Conservation (phyloP, 495 filamentous ascomycete genomes). For the Ascodesmis nigricans region DNA sequence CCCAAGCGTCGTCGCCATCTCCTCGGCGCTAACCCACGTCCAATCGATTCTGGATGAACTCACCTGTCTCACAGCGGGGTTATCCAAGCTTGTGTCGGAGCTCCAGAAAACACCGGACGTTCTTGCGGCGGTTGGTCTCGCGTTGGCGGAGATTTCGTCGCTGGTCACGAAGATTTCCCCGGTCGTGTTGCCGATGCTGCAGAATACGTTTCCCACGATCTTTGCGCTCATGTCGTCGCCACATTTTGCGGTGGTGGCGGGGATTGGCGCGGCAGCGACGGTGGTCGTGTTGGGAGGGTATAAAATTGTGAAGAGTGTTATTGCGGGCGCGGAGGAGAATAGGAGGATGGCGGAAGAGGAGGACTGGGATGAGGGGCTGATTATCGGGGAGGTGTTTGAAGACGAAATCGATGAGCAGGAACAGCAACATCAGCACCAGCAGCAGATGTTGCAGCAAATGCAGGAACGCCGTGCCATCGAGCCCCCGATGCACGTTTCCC, state of each 20-base stretch:
- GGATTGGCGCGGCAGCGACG: slow-evolving; percentile 70
- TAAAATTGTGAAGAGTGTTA: slow-evolving; percentile 83
- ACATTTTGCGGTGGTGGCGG: slow-evolving; percentile 81
- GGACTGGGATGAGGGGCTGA: slow-evolving; percentile 35
- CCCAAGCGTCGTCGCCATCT: slow-evolving; percentile 7
- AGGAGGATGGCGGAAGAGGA: slow-evolving; percentile 24
- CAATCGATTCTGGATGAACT: slow-evolving; percentile 19
- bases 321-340: slow-evolving; percentile 18
- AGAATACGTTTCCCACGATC: slow-evolving; percentile 56
- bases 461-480: neutral
- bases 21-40: slow-evolving; percentile 10
- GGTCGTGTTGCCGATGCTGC: slow-evolving; percentile 47
- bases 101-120: slow-evolving; percentile 82
- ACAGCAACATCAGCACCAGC: neutral
- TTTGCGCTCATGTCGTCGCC: slow-evolving; percentile 74
- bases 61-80: slow-evolving; percentile 15
- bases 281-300: slow-evolving; percentile 87
- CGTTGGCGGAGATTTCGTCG: slow-evolving; percentile 73
- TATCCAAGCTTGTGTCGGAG: slow-evolving; percentile 54
- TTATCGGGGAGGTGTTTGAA: slow-evolving; percentile 8
- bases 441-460: neutral
- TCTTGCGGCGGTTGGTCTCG: slow-evolving; percentile 80
- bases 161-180: slow-evolving; percentile 69
- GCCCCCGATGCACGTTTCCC: too few species aligned
- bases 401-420: slow-evolving; percentile 2